These are phyloP conservation scores for Flaveria sonorensis DNA, from an alignment of 129 eudicot species.

Conservation along the genomic window DNA sequence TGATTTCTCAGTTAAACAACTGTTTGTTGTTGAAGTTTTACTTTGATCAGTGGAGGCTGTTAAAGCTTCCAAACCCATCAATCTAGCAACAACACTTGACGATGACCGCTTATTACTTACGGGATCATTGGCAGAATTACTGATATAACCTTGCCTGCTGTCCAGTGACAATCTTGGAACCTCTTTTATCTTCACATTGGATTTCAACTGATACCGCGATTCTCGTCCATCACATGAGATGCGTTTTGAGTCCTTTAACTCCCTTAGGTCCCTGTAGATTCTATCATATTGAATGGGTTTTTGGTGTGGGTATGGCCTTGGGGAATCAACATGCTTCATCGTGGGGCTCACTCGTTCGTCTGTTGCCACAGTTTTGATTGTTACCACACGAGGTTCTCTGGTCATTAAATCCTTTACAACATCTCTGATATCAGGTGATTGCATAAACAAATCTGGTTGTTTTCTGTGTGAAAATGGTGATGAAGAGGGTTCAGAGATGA, in stretches of 20 bases:
- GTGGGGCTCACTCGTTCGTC: conserved; percentile 45
- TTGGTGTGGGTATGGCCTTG: conserved; percentile 57
- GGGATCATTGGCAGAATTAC: conserved; percentile 47
- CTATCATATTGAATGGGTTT: conserved; percentile 45
- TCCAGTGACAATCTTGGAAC: conserved; percentile 87
- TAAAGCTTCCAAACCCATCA: conserved; percentile 83
- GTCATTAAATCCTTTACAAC: conserved; percentile 63
- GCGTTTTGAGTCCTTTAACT: conserved; percentile 52
- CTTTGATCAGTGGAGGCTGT: conserved; percentile 39
- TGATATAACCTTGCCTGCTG: conserved; percentile 54
- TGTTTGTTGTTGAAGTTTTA: conserved; percentile 27
- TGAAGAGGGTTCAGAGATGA: conserved; percentile 43
- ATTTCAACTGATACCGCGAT: conserved; percentile 46
- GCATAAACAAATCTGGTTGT: conserved; percentile 34
- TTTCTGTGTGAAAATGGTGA: conserved; percentile 35
- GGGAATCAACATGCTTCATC: conserved; percentile 75
- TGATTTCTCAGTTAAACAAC: conserved; percentile 30
- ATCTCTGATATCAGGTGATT: conserved; percentile 62
- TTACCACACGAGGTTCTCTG: conserved; percentile 58
- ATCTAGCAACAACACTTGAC: conserved; percentile 72
- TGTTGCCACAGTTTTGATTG: conserved; percentile 50
- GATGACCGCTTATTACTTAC: conserved; percentile 59
- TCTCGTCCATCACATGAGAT: conserved; percentile 82
- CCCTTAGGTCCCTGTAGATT: conserved; percentile 32
- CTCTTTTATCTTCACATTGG: conserved; percentile 58